Percentiles rank a stretch among this genome's conserved stretches.
Conservation (phyloP, 2,329 filamentous ascomycete species). For the Arthroderma sp. region DNA sequence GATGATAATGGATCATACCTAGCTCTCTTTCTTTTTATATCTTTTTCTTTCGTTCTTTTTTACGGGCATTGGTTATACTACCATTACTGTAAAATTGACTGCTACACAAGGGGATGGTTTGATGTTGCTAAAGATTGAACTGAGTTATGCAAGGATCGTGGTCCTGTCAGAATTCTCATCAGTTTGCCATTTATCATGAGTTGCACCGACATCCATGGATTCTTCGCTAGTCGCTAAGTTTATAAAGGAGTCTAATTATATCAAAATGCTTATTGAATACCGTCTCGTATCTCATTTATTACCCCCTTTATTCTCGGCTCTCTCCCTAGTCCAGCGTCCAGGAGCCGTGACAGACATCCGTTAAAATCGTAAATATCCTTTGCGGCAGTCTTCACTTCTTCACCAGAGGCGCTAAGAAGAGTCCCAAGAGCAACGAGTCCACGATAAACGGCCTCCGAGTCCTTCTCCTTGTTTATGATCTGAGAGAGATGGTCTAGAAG, state of each 20-base stretch:
- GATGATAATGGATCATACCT: no score
- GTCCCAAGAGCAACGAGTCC: slow-evolving; percentile 75
- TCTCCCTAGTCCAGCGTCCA: slow-evolving; percentile 37
- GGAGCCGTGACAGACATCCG: slow-evolving; percentile 34
- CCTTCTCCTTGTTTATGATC: slow-evolving; percentile 53
- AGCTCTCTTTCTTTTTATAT: no score
- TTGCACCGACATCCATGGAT: background rate
- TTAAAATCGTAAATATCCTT: slow-evolving; percentile 44
- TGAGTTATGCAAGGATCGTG: no score
- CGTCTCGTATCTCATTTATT: slow-evolving; percentile 44
- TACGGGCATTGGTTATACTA: no score
- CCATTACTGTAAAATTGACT: no score
- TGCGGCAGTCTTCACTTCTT: slow-evolving; percentile 44
- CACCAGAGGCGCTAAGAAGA: slow-evolving; percentile 46
- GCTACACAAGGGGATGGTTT: no score
- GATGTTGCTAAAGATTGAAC: no score
- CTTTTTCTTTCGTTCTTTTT: no score
- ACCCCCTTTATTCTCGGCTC: slow-evolving; percentile 49
- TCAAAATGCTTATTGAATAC: slow-evolving; percentile 11
- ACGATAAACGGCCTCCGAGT: slow-evolving; percentile 74
- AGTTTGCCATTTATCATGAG: no score
- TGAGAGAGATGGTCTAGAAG: slow-evolving; percentile 50
- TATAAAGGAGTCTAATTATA: background rate
- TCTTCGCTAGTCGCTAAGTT: background rate
- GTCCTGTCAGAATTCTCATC: no score